Conservation (phyloP, 768 basidiomycete genomes). For the Psilocybe azurescens region DNA sequence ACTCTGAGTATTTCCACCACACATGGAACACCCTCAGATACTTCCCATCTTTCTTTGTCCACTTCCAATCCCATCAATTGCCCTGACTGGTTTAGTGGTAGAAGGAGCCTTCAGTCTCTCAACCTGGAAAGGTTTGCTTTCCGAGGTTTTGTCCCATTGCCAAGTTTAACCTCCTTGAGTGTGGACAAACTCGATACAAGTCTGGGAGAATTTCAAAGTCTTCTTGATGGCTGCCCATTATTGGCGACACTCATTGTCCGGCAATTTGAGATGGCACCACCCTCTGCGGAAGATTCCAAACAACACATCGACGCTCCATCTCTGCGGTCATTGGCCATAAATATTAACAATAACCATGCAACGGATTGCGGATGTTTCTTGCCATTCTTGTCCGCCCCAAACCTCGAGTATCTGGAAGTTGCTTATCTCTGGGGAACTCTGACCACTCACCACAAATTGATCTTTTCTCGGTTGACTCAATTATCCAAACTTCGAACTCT, state of each 20-base stretch:
- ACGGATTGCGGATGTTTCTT: constrained; percentile 27
- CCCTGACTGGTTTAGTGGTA: background rate
- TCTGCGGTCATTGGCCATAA: constrained; percentile 30
- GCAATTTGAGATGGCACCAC: constrained; percentile 2
- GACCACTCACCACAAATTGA: constrained; percentile 12
- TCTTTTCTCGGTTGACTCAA: constrained; percentile 13
- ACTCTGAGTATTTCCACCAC: background rate
- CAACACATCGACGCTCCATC: constrained; percentile 24
- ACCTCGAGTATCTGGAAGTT: constrained; percentile 38
- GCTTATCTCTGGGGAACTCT: constrained; percentile 11
- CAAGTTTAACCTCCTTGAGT: constrained; percentile 22
- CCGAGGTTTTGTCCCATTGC: constrained; percentile 15
- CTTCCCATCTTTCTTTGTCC: background rate
- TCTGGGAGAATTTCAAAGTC: constrained; percentile 16
- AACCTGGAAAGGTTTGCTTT: constrained; percentile 18
- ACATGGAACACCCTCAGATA: background rate
- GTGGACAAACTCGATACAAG: constrained; percentile 22
- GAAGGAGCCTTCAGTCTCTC: constrained; percentile 15
- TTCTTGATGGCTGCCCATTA: constrained; percentile 22
- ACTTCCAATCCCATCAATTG: background rate
- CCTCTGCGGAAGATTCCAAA: background rate
- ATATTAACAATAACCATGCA: constrained; percentile 18
- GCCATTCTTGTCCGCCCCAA: constrained; percentile 25
- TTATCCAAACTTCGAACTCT: constrained; percentile 16
- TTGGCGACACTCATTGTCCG: constrained; percentile 22